Evolutionary conservation across 345 rosid species (phyloP).

Genomic region (Eucalyptus erythrocorys): DNA sequence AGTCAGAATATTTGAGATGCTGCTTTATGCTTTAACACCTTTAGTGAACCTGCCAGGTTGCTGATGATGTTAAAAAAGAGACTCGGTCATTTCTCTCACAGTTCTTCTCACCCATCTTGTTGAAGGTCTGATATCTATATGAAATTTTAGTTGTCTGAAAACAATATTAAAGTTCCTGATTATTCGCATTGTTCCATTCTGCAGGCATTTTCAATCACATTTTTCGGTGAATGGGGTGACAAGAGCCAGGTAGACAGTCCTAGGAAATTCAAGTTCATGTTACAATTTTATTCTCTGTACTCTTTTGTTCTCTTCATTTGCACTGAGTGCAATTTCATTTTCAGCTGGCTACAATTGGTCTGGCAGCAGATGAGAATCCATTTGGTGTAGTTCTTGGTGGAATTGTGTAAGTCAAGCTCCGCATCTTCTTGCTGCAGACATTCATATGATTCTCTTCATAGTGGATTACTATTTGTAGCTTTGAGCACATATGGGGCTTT

Average conservation of each 20-base stretch:
- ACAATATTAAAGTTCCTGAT: background rate
- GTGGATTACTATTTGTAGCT: background rate
- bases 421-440: background rate
- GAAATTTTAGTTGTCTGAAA: background rate
- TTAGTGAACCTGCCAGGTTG: conserved; percentile 15
- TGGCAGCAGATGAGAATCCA: conserved; percentile 96
- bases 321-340: background rate
- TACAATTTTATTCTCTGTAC: background rate
- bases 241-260: conserved; percentile 68
- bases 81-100: conserved; percentile 52
- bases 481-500: background rate
- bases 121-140: conserved; percentile 40
- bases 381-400: conserved; percentile 87
- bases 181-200: background rate
- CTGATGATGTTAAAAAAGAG: conserved; percentile 64
- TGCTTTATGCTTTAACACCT: background rate
- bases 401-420: conserved; percentile 36
- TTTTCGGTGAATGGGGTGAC: conserved; percentile 99
- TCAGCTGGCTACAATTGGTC: conserved; percentile 90
- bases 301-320: background rate
- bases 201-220: conserved; percentile 94
- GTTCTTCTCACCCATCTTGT: conserved; percentile 79
- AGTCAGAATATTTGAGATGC: background rate
- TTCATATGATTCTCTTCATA: background rate
- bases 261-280: background rate